phyloP scores from a whole-genome alignment of 2,329 filamentous ascomycete genomes.

The Chrysoporthe puriensis region DNA sequence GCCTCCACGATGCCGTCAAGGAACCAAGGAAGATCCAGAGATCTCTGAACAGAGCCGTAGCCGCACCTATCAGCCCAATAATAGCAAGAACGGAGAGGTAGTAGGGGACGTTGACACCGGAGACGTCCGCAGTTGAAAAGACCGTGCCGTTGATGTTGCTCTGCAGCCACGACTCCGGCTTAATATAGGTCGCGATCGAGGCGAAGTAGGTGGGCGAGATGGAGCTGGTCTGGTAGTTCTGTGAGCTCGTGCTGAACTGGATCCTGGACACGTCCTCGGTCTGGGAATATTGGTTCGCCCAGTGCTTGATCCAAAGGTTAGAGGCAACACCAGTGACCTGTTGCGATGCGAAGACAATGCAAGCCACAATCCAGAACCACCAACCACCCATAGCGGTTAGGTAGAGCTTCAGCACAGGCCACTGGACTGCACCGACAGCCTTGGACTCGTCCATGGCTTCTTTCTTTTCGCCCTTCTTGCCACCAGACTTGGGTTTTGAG shows the following conservation, averaged over 20 bases:
- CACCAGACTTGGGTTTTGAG: conserved; percentile 46
- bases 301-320: conserved; percentile 92
- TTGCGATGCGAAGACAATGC: conserved; percentile 76
- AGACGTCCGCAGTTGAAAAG: conserved; percentile 40
- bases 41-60: conserved; percentile 82
- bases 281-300: conserved; percentile 85
- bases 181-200: conserved; percentile 44
- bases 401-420: conserved; percentile 84
- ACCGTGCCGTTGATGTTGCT: conserved; percentile 45
- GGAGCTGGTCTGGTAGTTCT: conserved; percentile 40
- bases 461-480: conserved; percentile 52
- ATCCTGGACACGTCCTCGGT: conserved; percentile 44
- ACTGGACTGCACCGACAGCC: conserved; percentile 83
- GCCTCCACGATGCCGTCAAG: conserved; percentile 79
- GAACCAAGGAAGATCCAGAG: conserved; percentile 92
- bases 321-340: conserved; percentile 86
- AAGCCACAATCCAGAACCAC: conserved; percentile 88
- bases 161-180: conserved; percentile 40
- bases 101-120: conserved; percentile 78
- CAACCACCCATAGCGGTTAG: conserved; percentile 90
- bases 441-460: conserved; percentile 74
- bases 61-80: conserved; percentile 76
- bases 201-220: conserved; percentile 45
- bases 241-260: conserved; percentile 42
- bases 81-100: conserved; percentile 83